Evolutionary conservation across 75 land plant species (phyloP), one percentile per base, ranked within the genome.

Genomic region (Pinus tabuliformis): DNA sequence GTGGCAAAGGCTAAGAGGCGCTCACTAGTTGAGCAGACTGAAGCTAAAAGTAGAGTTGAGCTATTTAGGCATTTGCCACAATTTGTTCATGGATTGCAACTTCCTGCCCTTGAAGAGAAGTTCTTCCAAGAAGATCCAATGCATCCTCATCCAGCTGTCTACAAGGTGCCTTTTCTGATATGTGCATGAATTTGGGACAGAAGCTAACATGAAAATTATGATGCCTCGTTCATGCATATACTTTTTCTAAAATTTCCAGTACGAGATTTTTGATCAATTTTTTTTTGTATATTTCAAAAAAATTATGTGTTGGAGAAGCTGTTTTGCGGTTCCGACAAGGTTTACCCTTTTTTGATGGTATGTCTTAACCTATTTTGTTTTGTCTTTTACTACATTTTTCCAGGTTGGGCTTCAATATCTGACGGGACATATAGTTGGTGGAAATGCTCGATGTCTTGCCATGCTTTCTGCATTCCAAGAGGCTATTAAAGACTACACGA

Each of bases 61-160:
- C 85, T 97, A 70, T 97, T 97, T 77, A 82, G 98, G 73, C 99
- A 97, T 78, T 79, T 97, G 62, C 99, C 98, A 26, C 99, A 95
- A 70, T 95, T 92, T 81, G 91, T 89, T 30, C 92, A 92, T 80
- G 95, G 97, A 62, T 81, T 89, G 11, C 99, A 88, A 72, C 91
- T 97, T 76, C 93, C 93, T 63, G 82, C 89, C 59, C 82, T 97
- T 26, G 95, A 95, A 82, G 77, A 90, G 11, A 97, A 90, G 77
- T 95, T 94, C 82, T 92, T 97, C 57, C 93, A 95, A 70, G 87
- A 92, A 71, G 95, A 91, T 73, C 75, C 81, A 11, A 80, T 89
- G 63, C 99, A 97, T 80, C 97, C 94, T 60, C 87, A 86, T 75
- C 87, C 86, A 58, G 91, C 99, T 78, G 90, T 97, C 65, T 89